Conservation (phyloP, 2,329 filamentous ascomycete genomes). For the Trichophaea hybrida region DNA sequence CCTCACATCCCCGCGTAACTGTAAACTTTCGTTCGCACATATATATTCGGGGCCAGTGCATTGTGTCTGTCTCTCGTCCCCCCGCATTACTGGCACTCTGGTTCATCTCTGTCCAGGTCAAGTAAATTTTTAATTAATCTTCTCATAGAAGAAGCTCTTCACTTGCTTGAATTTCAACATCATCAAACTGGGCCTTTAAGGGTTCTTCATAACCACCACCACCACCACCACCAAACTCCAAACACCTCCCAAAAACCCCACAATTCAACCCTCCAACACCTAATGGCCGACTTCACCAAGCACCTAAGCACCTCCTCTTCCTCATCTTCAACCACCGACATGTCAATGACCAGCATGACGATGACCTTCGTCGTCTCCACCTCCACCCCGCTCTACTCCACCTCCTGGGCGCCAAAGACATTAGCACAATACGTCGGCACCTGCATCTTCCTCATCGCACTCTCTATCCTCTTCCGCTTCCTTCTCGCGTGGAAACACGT, state of each 20-base stretch:
- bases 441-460: constrained; percentile 75
- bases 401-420: constrained; percentile 56
- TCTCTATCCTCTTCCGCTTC: constrained; percentile 54
- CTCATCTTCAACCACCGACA: constrained; percentile 7
- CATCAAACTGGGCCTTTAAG: too few species aligned
- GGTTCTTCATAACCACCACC: not conserved
- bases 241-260: constrained; percentile 20
- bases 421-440: constrained; percentile 68
- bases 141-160: too few species aligned
- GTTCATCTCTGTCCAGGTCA: too few species aligned
- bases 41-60: too few species aligned
- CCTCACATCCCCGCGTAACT: too few species aligned
- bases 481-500: constrained; percentile 54
- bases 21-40: too few species aligned
- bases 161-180: too few species aligned
- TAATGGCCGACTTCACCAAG: constrained; percentile 18
- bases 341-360: constrained; percentile 32
- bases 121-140: too few species aligned
- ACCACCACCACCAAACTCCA: constrained; percentile 16
- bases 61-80: too few species aligned
- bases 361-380: constrained; percentile 53
- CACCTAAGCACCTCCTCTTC: constrained; percentile 7
- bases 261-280: constrained; percentile 13
- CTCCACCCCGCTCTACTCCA: constrained; percentile 50
- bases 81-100: too few species aligned